Conservation (phyloP, 495 filamentous ascomycete genomes). For the Schizothecium vesticola region DNA sequence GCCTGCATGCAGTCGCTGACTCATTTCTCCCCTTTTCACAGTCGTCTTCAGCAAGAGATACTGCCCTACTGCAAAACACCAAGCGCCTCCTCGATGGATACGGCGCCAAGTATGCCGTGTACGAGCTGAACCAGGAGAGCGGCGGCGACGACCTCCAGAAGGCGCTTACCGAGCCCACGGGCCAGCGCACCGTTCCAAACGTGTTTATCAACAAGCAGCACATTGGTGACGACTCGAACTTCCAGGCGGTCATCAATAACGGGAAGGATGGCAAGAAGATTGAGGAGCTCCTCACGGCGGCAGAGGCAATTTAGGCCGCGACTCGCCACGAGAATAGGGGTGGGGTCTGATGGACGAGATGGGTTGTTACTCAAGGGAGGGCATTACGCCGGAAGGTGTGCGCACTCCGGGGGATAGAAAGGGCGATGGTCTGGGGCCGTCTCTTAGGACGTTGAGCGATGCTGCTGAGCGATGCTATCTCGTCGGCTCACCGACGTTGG, state of each 20-base stretch:
- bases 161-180: conserved; percentile 72
- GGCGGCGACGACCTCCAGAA: conserved; percentile 83
- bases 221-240: conserved; percentile 94
- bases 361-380: neutral
- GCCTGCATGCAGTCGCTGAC: neutral
- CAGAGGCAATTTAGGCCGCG: conserved; percentile 31
- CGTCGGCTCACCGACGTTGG: neutral
- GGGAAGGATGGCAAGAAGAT: conserved; percentile 37
- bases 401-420: neutral
- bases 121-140: conserved; percentile 82
- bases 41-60: conserved; percentile 95
- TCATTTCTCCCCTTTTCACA: conserved; percentile 27
- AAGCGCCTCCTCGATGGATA: conserved; percentile 65
- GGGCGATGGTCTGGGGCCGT: neutral
- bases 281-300: conserved; percentile 34
- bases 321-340: no score
- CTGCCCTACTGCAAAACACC: conserved; percentile 86
- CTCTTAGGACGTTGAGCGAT: no score
- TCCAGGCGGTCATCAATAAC: conserved; percentile 53
- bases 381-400: neutral
- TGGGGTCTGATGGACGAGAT: neutral
- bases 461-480: neutral
- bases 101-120: conserved; percentile 64
- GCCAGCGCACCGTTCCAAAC: conserved; percentile 87
- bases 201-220: conserved; percentile 88